Evolutionary conservation across 805 yeast species (phyloP).

Genomic region (Lachancea cidri): DNA sequence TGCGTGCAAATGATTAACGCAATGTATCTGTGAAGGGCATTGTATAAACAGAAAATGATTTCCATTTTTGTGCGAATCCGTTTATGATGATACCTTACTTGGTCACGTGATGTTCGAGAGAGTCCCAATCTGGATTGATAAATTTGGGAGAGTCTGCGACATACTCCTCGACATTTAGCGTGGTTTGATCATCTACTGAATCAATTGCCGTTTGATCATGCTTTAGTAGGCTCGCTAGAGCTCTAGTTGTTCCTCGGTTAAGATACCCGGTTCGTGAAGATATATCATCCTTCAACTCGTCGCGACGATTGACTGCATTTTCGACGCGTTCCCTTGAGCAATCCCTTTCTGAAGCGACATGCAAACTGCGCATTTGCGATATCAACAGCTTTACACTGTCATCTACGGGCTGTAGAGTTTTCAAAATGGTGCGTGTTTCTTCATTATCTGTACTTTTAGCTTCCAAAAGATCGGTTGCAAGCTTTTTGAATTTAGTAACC

Average conservation of each 20-base stretch:
- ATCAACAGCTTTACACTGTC: constrained; percentile 24
- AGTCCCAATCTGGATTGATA: not conserved
- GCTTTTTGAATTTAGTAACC: constrained; percentile 20
- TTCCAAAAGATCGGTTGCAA: constrained; percentile 11
- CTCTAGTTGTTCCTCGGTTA: not conserved
- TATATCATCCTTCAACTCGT: constrained; percentile 3
- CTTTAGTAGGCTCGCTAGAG: not conserved
- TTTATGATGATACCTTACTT: not conserved
- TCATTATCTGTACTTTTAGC: constrained; percentile 8
- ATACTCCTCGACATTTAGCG: not conserved
- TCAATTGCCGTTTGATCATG: not conserved
- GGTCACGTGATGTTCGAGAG: not conserved
- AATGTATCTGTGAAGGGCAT: not conserved
- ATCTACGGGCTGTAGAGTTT: constrained; percentile 26
- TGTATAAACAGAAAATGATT: not conserved
- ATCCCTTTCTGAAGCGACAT: constrained; percentile 23
- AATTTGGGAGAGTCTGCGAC: not conserved
- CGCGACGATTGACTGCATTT: constrained; percentile 2
- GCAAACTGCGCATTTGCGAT: constrained; percentile 22
- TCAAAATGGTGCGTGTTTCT: constrained; percentile 13
- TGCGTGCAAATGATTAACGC: too few relatives aligned
- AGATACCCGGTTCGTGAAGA: constrained; percentile 8
- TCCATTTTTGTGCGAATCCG: not conserved
- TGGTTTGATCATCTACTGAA: not conserved
- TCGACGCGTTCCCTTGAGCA: constrained; percentile 23